These are phyloP conservation scores for Porcisia deanei DNA, from an alignment of 208 protist genomes.

Conservation along the genomic window DNA sequence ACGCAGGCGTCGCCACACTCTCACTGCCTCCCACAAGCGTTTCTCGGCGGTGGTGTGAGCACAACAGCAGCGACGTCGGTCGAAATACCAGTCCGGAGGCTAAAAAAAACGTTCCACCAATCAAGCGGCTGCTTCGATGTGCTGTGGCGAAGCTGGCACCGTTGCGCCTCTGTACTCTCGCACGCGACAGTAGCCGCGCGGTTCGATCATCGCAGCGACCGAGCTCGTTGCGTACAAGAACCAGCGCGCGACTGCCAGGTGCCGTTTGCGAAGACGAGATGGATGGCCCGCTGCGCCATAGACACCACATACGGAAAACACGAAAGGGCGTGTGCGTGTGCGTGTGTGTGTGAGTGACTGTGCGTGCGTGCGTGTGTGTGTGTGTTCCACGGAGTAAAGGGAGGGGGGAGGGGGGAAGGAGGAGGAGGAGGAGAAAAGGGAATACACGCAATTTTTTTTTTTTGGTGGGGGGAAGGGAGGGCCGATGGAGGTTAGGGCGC, in stretches of 20 bases:
- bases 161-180: neutral
- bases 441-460: neutral
- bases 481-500: slow-evolving; percentile 31
- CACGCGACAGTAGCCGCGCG: neutral
- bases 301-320: slow-evolving; percentile 1
- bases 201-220: neutral
- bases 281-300: neutral
- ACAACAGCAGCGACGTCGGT: slow-evolving; percentile 3
- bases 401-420: neutral
- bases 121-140: neutral
- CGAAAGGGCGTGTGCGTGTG: neutral
- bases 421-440: neutral
- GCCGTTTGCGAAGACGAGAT: neutral
- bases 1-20: neutral
- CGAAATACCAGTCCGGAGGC: neutral
- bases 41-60: neutral
- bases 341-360: neutral
- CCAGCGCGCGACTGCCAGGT: neutral
- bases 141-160: neutral
- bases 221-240: neutral
- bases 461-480: too few species aligned
- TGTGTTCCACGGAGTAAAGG: neutral
- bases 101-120: neutral
- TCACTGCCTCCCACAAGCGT: neutral
- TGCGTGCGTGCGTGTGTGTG: too few species aligned